Base-by-base conservation (phyloP, 2,329 filamentous ascomycete species). In the Paradendryphiella salina region DNA sequence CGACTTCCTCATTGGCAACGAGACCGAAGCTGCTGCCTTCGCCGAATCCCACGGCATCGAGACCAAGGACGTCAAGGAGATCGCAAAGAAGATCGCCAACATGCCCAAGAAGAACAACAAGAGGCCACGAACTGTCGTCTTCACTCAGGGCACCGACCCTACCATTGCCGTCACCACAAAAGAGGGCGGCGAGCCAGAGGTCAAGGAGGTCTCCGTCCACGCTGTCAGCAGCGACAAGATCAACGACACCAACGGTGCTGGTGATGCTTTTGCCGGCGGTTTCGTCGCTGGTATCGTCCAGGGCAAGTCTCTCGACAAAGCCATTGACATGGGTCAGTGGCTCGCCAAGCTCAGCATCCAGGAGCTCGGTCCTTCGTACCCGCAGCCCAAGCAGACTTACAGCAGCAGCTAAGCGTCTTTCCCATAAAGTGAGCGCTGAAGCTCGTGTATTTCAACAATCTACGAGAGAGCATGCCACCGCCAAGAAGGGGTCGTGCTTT, bases 1-100 rank as follows among this genome's bases (percentile, higher is more conserved):
- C 82, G 92, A 97, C 79, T 95, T 93, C 77, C 81, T 97, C 56
- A 89, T 99, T 74, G 93, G 92, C 71, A 99, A 99, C 79, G 94
- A 99, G 85, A 89, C 89, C 61, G 94, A 99, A 80, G 93, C 92
- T 40, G 84, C 86, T 64, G 82, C 91, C 50, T 99, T 93, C 77
- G 89, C 92, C 60, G 86, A 91, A 74, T 86, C 86, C 52, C 91
- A 96, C 76, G 80, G 80, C 63, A 82, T 94, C 66, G 80, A 73
- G 33, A 87, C 84, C 64, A 88, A 86, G 66, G 87, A 93, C 74
- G 84, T 96, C 70, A 84, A 86, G 71, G 87, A 89, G 75, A 93
- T 97, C 69, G 91, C 89, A 64, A 87, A 89, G 80, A 80, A 86
- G 73, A 84, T 99, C 61, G 92, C 92, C 71, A 85, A 88, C 72